phyloP scores from a whole-genome alignment of 495 filamentous ascomycete species.

The Neurospora hispaniola region DNA sequence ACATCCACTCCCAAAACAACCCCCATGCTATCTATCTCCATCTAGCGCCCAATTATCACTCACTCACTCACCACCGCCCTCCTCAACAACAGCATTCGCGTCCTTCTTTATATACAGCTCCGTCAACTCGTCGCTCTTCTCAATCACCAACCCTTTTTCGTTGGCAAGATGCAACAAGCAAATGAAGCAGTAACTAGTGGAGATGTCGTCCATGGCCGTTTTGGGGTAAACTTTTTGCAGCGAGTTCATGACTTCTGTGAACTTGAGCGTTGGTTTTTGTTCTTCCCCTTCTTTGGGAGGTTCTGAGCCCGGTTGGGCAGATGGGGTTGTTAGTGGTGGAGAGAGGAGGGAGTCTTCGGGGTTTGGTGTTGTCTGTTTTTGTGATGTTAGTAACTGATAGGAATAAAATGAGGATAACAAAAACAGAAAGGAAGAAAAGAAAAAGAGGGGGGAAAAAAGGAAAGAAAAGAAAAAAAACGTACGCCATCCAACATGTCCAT shows the following conservation, averaged over 20 bases:
- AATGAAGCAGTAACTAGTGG: constrained; percentile 95
- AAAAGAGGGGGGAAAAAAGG: neutral
- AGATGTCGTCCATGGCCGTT: constrained; percentile 82
- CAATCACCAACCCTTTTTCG: constrained; percentile 79
- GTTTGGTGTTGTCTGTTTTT: neutral
- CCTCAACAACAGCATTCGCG: constrained; percentile 40
- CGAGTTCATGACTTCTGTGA: constrained; percentile 83
- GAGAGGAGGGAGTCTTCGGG: neutral
- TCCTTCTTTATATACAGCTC: constrained; percentile 50
- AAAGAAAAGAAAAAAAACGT: constrained; percentile 11
- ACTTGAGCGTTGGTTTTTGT: constrained; percentile 42
- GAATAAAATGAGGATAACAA: neutral
- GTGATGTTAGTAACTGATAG: neutral
- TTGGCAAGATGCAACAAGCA: constrained; percentile 93
- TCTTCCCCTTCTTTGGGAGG: neutral
- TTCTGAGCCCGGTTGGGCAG: constrained; percentile 18
- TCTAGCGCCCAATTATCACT: too few species aligned
- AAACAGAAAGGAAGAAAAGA: neutral
- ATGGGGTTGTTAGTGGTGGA: constrained; percentile 4
- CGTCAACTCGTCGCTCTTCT: constrained; percentile 44
- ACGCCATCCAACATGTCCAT: constrained; percentile 39
- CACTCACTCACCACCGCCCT: constrained; percentile 13
- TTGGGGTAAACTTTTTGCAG: constrained; percentile 78
- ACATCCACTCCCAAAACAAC: too few species aligned
- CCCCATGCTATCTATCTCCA: too few species aligned